A percentile compares a stretch with the other conserved stretches of the same genome.
These are phyloP conservation scores for Xylaria nigripes DNA, from an alignment of 495 filamentous ascomycete genomes.

Conservation along the genomic window DNA sequence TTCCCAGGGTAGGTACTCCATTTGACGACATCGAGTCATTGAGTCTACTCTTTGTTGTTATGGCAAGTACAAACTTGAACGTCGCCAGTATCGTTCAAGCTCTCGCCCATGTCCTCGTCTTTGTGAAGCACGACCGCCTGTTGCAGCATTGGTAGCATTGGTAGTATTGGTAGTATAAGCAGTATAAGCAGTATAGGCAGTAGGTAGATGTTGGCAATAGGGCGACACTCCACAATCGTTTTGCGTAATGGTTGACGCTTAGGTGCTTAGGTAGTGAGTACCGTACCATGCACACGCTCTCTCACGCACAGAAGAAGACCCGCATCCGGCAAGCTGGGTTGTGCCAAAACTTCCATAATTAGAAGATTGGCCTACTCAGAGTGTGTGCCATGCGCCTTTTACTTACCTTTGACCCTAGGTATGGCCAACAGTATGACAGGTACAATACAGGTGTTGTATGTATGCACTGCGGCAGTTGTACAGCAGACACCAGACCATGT, in stretches of 20 bases:
- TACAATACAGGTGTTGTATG: not conserved
- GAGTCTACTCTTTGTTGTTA: not conserved
- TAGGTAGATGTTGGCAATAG: not conserved
- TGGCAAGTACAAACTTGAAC: not conserved
- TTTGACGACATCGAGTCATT: constrained; percentile 1
- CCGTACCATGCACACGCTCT: constrained; percentile 2
- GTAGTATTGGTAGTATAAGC: not conserved
- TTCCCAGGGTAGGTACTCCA: not conserved
- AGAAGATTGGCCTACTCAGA: constrained; percentile 10
- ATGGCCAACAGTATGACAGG: not conserved
- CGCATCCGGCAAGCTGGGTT: constrained; percentile 25
- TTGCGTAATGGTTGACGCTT: not conserved
- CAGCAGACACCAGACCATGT: constrained; percentile 9
- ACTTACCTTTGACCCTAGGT: not conserved
- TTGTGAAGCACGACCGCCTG: not conserved
- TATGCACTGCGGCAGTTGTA: constrained; percentile 2
- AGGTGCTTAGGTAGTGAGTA: not conserved
- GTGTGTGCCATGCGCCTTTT: constrained; percentile 1
- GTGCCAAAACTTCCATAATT: constrained; percentile 26
- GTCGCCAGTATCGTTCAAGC: not conserved
- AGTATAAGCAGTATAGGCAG: not conserved
- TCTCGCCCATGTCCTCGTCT: not conserved
- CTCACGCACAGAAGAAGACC: constrained; percentile 17
- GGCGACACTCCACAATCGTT: constrained; percentile 7
- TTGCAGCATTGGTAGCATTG: not conserved